A percentile compares a stretch with the other conserved stretches of the same genome.
phyloP scores from a whole-genome alignment of 2,329 filamentous ascomycete genomes.

The Helotiales sp. region DNA sequence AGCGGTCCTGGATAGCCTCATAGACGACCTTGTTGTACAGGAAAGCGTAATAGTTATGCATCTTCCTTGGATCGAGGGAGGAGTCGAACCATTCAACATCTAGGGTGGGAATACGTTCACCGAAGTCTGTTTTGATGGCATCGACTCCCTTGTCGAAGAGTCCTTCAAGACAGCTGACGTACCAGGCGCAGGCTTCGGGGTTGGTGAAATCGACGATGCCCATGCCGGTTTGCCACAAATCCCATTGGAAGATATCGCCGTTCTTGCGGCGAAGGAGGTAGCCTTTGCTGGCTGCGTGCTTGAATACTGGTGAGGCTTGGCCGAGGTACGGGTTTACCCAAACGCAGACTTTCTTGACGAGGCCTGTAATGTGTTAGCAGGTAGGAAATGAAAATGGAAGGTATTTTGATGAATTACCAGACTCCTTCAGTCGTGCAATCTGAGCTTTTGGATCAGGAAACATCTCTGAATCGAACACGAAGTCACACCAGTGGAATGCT shows the following conservation, averaged over 20 bases:
- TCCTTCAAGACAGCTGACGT: conserved; percentile 54
- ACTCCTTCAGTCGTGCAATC: conserved; percentile 57
- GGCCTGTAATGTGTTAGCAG: conserved; percentile 54
- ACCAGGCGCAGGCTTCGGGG: conserved; percentile 62
- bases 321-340: conserved; percentile 69
- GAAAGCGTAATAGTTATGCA: conserved; percentile 69
- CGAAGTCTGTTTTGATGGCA: conserved; percentile 68
- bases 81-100: conserved; percentile 60
- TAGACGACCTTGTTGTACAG: conserved; percentile 66
- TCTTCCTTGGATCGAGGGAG: conserved; percentile 55
- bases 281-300: conserved; percentile 58
- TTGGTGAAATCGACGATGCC: conserved; percentile 68
- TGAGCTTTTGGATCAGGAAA: conserved; percentile 64
- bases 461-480: conserved; percentile 60
- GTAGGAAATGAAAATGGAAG: conserved; percentile 26
- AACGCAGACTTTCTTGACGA: conserved; percentile 54
- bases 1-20: conserved; percentile 54
- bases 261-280: conserved; percentile 64
- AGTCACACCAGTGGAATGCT: conserved; percentile 68
- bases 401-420: conserved; percentile 37
- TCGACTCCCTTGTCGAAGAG: conserved; percentile 65
- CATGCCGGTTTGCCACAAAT: conserved; percentile 69
- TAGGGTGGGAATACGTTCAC: conserved; percentile 62
- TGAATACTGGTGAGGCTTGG: conserved; percentile 63
- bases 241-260: conserved; percentile 67